These are phyloP conservation scores for Sporobolomyces phaffii DNA, from an alignment of 768 basidiomycete species.

Conservation along the genomic window DNA sequence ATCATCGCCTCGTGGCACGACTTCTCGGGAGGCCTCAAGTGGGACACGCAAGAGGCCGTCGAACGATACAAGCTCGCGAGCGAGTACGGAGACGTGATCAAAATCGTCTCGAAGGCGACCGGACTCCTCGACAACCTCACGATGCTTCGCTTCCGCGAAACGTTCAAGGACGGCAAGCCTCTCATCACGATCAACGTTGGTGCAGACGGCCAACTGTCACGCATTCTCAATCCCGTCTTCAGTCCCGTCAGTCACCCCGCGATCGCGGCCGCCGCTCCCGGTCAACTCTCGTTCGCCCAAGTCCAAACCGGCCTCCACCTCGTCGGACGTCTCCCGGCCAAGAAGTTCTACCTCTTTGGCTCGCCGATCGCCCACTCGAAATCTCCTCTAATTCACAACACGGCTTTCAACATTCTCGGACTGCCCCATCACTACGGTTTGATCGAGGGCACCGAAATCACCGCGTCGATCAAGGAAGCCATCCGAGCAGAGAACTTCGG, in stretches of 20 bases:
- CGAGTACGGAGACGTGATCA: conserved; percentile 76
- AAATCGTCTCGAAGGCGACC: conserved; percentile 81
- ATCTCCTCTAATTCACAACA: conserved; percentile 90
- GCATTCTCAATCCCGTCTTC: conserved; percentile 76
- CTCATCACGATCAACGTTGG: conserved; percentile 91
- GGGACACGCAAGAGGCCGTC: conserved; percentile 63
- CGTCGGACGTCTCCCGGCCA: conserved; percentile 67
- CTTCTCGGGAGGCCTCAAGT: conserved; percentile 75
- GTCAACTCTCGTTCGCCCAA: conserved; percentile 80
- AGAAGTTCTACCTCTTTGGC: conserved; percentile 79
- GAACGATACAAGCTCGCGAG: conserved; percentile 65
- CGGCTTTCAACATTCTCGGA: conserved; percentile 70
- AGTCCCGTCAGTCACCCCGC: conserved; percentile 85
- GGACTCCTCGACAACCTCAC: conserved; percentile 69
- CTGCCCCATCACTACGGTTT: conserved; percentile 74
- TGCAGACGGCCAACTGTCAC: conserved; percentile 72
- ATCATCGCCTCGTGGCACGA: conserved; percentile 95
- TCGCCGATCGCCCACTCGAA: conserved; percentile 80
- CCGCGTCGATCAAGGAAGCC: conserved; percentile 60
- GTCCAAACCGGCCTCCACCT: conserved; percentile 76
- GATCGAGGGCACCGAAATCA: conserved; percentile 66
- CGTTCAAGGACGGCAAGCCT: conserved; percentile 60
- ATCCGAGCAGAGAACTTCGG: conserved; percentile 71
- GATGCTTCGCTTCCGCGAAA: conserved; percentile 64
- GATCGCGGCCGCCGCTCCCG: conserved; percentile 80